A percentile compares a stretch with the other conserved stretches of the same genome.
Conservation (phyloP, 164 flowering plant species). For the Liquidambar formosana region DNA sequence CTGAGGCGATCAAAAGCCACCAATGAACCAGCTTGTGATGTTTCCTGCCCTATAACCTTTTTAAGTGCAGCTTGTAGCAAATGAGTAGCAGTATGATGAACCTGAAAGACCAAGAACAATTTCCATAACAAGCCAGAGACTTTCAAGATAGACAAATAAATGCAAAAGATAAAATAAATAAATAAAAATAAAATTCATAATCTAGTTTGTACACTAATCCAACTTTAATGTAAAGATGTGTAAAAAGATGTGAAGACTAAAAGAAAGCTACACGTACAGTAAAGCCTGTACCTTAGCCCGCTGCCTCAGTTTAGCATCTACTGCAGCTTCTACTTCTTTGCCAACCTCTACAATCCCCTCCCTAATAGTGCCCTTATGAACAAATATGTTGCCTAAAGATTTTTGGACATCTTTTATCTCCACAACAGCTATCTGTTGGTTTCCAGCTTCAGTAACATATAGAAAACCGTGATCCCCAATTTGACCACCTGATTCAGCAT, state of each 20-base stretch:
- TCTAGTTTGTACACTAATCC: neutral
- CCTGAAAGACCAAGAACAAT: conserved; percentile 41
- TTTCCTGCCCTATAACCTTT: conserved; percentile 75
- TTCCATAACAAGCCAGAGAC: neutral
- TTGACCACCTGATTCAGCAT: conserved; percentile 99
- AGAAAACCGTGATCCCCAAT: conserved; percentile 83
- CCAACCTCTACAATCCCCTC: conserved; percentile 82
- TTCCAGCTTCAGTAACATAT: conserved; percentile 42
- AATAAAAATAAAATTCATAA: neutral
- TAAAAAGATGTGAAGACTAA: neutral
- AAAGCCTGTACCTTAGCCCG: conserved; percentile 66
- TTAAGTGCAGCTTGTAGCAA: conserved; percentile 93
- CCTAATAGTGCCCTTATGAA: conserved; percentile 76
- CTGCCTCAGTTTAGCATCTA: conserved; percentile 77
- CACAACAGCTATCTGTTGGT: conserved; percentile 44
- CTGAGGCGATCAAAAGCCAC: conserved; percentile 95
- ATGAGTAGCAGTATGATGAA: conserved; percentile 98
- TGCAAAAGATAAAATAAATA: neutral
- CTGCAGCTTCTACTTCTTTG: conserved; percentile 77
- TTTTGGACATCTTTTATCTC: conserved; percentile 85
- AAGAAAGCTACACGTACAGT: neutral
- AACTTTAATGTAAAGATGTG: neutral
- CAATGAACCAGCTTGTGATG: conserved; percentile 97
- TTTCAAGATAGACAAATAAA: neutral
- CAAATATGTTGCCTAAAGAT: conserved; percentile 69